Evolutionary conservation across 2,329 filamentous ascomycete species (phyloP).

Genomic region (Sclerotinia borealis): DNA sequence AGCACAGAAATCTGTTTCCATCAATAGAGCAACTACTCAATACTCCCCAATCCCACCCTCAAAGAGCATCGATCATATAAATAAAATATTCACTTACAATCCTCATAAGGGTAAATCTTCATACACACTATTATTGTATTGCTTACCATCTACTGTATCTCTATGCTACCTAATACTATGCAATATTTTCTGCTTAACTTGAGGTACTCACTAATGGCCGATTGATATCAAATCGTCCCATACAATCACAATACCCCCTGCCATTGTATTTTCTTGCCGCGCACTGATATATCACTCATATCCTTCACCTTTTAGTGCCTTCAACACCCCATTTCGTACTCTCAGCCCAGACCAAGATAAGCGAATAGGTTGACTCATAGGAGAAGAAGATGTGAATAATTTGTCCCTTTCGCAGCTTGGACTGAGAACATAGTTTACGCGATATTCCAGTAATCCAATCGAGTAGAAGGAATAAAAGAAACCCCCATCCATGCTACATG

Average conservation of each 20-base stretch:
- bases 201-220: too few relatives aligned
- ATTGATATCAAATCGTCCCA: background rate
- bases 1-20: too few relatives aligned
- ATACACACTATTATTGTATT: background rate
- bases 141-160: background rate
- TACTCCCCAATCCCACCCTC: too few relatives aligned
- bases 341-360: background rate
- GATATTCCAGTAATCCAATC: background rate
- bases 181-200: background rate
- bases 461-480: background rate
- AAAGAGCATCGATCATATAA: too few relatives aligned
- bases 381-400: background rate
- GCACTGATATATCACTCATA: background rate
- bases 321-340: background rate
- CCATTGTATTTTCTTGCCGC: background rate
- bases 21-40: too few relatives aligned
- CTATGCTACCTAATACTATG: background rate
- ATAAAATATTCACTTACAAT: too few relatives aligned
- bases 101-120: background rate
- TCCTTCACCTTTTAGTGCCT: background rate
- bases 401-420: background rate
- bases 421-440: background rate
- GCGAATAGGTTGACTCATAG: background rate
- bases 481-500: background rate
- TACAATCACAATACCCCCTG: background rate